Base-by-base conservation (phyloP, 2,329 filamentous ascomycete species). In the Xylogone sp. region DNA sequence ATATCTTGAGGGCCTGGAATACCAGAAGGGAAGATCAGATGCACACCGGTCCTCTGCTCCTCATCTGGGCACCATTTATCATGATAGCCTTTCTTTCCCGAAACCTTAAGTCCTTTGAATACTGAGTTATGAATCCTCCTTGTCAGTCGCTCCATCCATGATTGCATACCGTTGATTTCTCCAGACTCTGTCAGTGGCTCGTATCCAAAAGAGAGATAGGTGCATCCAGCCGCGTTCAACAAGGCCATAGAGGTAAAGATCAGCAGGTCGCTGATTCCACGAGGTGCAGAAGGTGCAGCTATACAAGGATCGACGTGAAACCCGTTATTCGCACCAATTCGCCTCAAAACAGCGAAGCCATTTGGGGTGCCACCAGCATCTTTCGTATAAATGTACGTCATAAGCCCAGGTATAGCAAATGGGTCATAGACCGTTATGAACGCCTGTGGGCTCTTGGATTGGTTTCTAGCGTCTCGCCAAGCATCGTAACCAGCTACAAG, bases 231-330 rank as follows among this genome's bases (percentile, higher is more conserved):
- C 2, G 61, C 60, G 21, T 68, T 61, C 1, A 72, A 60, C 2
- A 71, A 58, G 0, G 68, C 64, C 70, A 73, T 70, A 0, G 69
- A 57, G 0, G 66, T 59, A 45, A 68, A 68, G 12, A 70, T 58
- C 2, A 73, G 59, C 2, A 73, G 53, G 20, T 73, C 71, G 8
- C 63, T 69, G 18, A 72, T 64, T 3, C 70, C 70, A 50, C 63
- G 68, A 0, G 67, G 64, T 3, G 68, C 65, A 0, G 59, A 60
- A 0, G 68, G 68, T 3, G 59, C 56, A 1, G 68, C 67, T 18
- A 71, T 65, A 50, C 62, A 71, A 0, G 70, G 71, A 44, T 73
- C 71, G n/a, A 73, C 51, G 49, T 73, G 71, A 50, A 71, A 73
- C 13, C 70, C 71, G 3, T 61, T 54, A 16, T 65, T 62, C 4